Percentiles rank a stretch among this genome's conserved stretches.
phyloP scores from a whole-genome alignment of 2,329 filamentous ascomycete species.

The Epichloe sp. region DNA sequence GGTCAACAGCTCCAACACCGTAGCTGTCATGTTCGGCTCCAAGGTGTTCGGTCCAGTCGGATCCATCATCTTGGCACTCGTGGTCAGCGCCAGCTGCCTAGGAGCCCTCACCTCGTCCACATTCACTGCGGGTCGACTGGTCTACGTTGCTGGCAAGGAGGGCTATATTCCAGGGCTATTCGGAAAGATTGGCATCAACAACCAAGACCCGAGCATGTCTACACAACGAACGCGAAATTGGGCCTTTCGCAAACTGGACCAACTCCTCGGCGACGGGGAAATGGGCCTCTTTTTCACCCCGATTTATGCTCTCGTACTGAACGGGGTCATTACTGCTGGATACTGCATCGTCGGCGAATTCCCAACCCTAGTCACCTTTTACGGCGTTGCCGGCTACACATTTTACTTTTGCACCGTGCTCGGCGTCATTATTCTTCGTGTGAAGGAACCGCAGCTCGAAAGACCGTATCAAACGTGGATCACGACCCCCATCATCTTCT shows the following conservation, averaged over 20 bases:
- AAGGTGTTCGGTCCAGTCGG: conserved; percentile 81
- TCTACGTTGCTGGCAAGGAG: conserved; percentile 91
- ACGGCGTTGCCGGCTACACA: conserved; percentile 90
- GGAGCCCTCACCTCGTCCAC: conserved; percentile 88
- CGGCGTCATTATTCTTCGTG: conserved; percentile 78
- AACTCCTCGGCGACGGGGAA: conserved; percentile 61
- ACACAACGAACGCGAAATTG: conserved; percentile 39
- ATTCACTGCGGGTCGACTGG: conserved; percentile 82
- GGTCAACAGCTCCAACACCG: conserved; percentile 81
- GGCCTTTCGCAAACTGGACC: conserved; percentile 43
- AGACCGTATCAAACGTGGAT: conserved; percentile 95
- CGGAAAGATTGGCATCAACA: conserved; percentile 62
- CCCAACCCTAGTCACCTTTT: conserved; percentile 83
- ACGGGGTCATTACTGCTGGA: conserved; percentile 54
- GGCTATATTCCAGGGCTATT: conserved; percentile 80
- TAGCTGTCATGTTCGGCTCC: conserved; percentile 86
- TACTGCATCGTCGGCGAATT: conserved; percentile 89
- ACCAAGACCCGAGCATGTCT: conserved; percentile 25
- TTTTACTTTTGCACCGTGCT: conserved; percentile 97
- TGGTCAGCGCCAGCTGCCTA: conserved; percentile 85
- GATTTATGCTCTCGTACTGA: conserved; percentile 81
- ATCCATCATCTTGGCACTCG: conserved; percentile 70
- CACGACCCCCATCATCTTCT: conserved; percentile 92
- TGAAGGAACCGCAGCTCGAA: conserved; percentile 76
- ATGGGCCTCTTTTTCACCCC: conserved; percentile 83